Percentiles rank a stretch among this genome's conserved stretches.
These are phyloP conservation scores for Phyllosticta capitalensis DNA, from an alignment of 2,329 filamentous ascomycete species.

Conservation along the genomic window DNA sequence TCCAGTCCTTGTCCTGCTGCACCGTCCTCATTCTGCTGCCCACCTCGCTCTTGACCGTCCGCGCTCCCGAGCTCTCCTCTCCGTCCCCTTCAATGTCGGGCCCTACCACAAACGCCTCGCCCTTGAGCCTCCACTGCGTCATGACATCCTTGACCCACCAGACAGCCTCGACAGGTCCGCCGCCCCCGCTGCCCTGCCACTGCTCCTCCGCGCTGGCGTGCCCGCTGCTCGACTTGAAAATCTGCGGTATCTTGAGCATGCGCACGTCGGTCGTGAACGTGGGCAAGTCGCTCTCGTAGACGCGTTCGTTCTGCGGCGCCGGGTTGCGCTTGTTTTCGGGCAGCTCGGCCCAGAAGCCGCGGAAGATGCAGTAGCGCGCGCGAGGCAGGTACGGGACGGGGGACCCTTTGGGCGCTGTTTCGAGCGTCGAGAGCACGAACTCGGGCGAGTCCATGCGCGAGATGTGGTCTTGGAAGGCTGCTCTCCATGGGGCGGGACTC, in stretches of 20 bases:
- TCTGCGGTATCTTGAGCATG: constrained; percentile 72
- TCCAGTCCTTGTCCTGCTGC: constrained; percentile 50
- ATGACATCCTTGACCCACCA: constrained; percentile 65
- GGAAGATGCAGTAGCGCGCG: constrained; percentile 71
- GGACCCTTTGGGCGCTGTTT: constrained; percentile 31
- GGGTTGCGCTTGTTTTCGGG: constrained; percentile 64
- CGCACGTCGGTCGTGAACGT: constrained; percentile 81
- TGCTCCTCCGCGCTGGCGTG: constrained; percentile 36
- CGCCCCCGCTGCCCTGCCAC: constrained; percentile 47
- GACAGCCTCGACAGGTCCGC: constrained; percentile 68
- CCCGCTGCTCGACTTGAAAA: constrained; percentile 46
- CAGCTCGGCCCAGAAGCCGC: constrained; percentile 71
- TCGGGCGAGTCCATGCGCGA: constrained; percentile 39
- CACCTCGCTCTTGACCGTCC: constrained; percentile 52
- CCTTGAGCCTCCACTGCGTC: constrained; percentile 79
- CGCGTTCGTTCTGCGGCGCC: constrained; percentile 58
- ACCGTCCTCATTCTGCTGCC: constrained; percentile 53
- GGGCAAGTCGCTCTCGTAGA: constrained; percentile 67
- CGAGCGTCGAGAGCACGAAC: constrained; percentile 44
- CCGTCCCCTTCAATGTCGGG: constrained; percentile 51
- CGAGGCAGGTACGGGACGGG: constrained; percentile 40
- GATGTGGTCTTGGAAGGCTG: constrained; percentile 40
- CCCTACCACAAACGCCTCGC: constrained; percentile 65
- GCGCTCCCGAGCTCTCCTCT: constrained; percentile 45
- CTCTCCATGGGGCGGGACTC: constrained; percentile 42